These are phyloP conservation scores for Nakaseomyces glabratus DNA, from an alignment of 1,139 yeast genomes.

Conservation along the genomic window DNA sequence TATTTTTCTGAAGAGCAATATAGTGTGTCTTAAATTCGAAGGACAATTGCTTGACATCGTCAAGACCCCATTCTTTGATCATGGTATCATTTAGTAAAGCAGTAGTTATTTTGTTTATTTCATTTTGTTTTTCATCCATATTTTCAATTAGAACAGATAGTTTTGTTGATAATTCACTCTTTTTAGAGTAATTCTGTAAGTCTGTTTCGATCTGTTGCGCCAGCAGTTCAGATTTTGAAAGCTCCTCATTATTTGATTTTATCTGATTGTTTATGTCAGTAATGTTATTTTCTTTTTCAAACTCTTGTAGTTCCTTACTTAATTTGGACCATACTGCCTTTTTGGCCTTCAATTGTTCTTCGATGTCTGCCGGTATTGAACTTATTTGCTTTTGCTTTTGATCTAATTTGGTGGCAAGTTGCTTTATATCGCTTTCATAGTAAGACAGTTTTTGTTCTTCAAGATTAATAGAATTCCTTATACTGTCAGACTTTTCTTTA, in stretches of 20 bases:
- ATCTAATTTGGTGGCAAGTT: no score
- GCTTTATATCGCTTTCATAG: constrained; percentile 12
- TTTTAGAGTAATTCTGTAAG: constrained; percentile 45
- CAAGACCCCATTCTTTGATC: constrained; percentile 12
- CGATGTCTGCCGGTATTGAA: constrained; percentile 29
- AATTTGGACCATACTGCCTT: constrained; percentile 13
- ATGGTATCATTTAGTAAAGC: constrained; percentile 13
- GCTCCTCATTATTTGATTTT: constrained; percentile 33
- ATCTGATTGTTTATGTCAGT: constrained; percentile 35
- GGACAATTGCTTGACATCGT: constrained; percentile 15
- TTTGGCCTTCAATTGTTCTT: constrained; percentile 13
- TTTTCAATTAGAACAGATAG: constrained; percentile 35
- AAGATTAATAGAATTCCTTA: no score
- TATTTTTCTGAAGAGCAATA: constrained; percentile 18
- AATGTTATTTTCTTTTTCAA: constrained; percentile 31
- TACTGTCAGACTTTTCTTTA: no score
- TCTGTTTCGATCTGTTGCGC: constrained; percentile 47
- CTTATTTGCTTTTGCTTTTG: constrained; percentile 21
- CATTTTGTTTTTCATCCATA: constrained; percentile 14
- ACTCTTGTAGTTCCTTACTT: constrained; percentile 31
- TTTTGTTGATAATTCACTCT: constrained; percentile 51
- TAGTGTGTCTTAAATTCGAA: constrained; percentile 18
- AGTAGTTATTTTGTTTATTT: constrained; percentile 13
- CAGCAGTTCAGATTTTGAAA: constrained; percentile 42
- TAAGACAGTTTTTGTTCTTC: constrained; percentile 2